Evolutionary conservation across 345 rosid genomes (phyloP), one percentile per base, ranked within the genome.

Genomic region (Eucalyptus globulus): DNA sequence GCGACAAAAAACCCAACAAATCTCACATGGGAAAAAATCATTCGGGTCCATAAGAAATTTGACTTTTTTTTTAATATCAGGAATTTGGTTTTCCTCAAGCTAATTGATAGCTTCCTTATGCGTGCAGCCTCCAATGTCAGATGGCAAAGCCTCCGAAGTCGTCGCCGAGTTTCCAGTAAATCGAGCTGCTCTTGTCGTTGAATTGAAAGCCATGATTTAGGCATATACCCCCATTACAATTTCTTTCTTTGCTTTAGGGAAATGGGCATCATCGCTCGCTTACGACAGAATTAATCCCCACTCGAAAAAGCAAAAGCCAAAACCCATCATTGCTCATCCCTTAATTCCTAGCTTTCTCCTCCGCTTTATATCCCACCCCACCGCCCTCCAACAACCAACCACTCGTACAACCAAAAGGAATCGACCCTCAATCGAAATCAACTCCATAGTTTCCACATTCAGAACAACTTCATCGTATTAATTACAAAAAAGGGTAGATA

Each of bases 61-160:
- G 72, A 65, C 72, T 4, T 11, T 5, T 43, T 10, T 11, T 5
- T 26, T 26, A 5, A 2, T 14, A 65, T n/a, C 34, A n/a, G 37
- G 11, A n/a, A n/a, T 65, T 65, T 65, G 76, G 72, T 14, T 65
- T 29, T 14, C 72, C 72, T 65, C 17, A 29, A 14, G 34, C 4
- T 0, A 14, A n/a, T 65, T 0, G 76, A n/a, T 60, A n/a, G 37
- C 76, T n/a, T n/a, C 37, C 21, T 14, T 0, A 65, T 8, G 3
- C 1, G 3, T 65, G 5, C 76, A 65, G 76, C 5, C 40, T n/a
- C 37, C 9, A 65, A 15, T 14, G 76, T 29, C 37, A 14, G 34
- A 29, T 13, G 31, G 72, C 72, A 62, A 29, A 62, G 72, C 37
- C 37, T 62, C 31, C 72, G 37, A 4, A 62, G 15, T 62, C 34